A percentile compares a stretch with the other conserved stretches of the same genome.
Conservation (phyloP, 805 yeast species). For the Nakazawaea sp. region DNA sequence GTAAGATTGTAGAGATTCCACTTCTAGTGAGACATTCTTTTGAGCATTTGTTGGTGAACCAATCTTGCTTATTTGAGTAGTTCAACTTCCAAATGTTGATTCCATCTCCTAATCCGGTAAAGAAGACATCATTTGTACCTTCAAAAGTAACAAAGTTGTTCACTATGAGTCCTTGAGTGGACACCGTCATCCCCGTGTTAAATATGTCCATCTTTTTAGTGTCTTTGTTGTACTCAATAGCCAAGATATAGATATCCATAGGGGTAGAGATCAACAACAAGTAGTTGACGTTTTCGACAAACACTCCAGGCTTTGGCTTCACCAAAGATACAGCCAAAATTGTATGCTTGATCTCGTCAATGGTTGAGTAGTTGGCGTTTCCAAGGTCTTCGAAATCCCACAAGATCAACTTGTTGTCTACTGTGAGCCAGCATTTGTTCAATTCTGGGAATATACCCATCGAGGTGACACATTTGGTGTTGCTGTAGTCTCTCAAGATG, state of each 20-base stretch:
- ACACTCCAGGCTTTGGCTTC: slow-evolving; percentile 76
- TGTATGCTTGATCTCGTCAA: slow-evolving; percentile 76
- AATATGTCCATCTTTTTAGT: slow-evolving; percentile 55
- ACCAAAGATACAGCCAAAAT: slow-evolving; percentile 71
- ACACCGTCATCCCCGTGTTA: slow-evolving; percentile 77
- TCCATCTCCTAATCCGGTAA: slow-evolving; percentile 76
- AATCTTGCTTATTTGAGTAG: slow-evolving; percentile 76
- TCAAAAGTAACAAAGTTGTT: slow-evolving; percentile 53
- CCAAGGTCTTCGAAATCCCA: slow-evolving; percentile 63
- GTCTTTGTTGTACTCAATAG: slow-evolving; percentile 46
- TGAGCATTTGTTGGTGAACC: slow-evolving; percentile 79
- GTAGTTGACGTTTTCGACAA: slow-evolving; percentile 69
- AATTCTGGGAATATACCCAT: slow-evolving; percentile 83
- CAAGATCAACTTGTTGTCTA: slow-evolving; percentile 72
- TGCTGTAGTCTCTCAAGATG: slow-evolving; percentile 64
- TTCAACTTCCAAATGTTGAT: slow-evolving; percentile 80
- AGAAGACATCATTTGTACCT: slow-evolving; percentile 71
- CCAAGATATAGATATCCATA: slow-evolving; percentile 68
- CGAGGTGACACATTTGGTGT: slow-evolving; percentile 57
- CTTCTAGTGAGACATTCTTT: slow-evolving; percentile 78
- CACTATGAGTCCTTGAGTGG: slow-evolving; percentile 72
- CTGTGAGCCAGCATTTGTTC: slow-evolving; percentile 77
- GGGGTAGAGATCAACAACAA: slow-evolving; percentile 76
- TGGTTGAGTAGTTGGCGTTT: slow-evolving; percentile 54
- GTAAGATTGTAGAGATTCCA: slow-evolving; percentile 46